These are phyloP conservation scores for Amanita rubescens DNA, from an alignment of 768 basidiomycete species.

Conservation along the genomic window DNA sequence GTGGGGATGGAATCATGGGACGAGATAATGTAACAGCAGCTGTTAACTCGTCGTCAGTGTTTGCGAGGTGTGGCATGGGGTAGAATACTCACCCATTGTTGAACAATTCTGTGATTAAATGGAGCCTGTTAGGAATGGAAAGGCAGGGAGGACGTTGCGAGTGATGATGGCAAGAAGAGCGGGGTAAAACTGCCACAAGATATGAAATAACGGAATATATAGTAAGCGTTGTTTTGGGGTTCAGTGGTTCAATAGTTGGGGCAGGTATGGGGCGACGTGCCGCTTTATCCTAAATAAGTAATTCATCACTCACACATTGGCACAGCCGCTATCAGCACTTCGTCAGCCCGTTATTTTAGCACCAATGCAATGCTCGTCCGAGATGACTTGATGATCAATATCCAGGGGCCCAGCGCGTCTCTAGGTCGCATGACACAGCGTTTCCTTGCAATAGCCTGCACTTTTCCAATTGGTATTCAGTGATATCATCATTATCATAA, in stretches of 20 bases:
- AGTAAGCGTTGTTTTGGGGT: background rate
- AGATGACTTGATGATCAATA: too few relatives aligned
- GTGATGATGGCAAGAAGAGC: background rate
- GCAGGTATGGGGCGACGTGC: background rate
- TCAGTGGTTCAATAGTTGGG: slow-evolving; percentile 2
- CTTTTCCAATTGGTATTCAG: background rate
- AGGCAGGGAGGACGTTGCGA: slow-evolving; percentile 3
- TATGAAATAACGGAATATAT: background rate
- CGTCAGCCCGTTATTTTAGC: background rate
- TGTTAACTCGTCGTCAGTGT: slow-evolving; percentile 2
- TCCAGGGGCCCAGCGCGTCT: background rate
- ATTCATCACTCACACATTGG: slow-evolving; percentile 1
- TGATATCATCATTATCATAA: too few relatives aligned
- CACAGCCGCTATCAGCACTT: background rate
- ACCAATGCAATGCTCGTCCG: too few relatives aligned
- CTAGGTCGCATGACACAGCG: background rate
- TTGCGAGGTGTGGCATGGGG: background rate
- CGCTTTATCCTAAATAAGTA: background rate
- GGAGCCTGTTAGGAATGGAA: slow-evolving; percentile 11
- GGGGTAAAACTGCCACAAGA: background rate
- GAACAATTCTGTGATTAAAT: background rate
- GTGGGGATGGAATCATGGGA: slow-evolving; percentile 55
- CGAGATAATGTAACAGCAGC: slow-evolving; percentile 42
- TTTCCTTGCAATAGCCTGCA: background rate
- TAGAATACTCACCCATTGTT: slow-evolving; percentile 4